These are phyloP conservation scores for Leccinum truebloodii DNA, from an alignment of 768 basidiomycete genomes.

Conservation along the genomic window DNA sequence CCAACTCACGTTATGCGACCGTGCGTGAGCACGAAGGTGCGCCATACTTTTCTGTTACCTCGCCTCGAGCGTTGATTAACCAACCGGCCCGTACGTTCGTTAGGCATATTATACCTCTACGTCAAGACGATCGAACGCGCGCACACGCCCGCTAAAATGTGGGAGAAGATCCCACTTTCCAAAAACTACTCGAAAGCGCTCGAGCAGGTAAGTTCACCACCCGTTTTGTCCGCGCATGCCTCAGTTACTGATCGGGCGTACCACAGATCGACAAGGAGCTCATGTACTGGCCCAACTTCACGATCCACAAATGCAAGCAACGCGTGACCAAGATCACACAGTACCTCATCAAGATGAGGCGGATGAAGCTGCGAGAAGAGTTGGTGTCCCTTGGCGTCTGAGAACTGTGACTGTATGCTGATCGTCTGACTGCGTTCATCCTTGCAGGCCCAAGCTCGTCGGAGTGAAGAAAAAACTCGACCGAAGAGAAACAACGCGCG, in stretches of 20 bases:
- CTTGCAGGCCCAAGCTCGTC: constrained; percentile 79
- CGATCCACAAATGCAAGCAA: constrained; percentile 99
- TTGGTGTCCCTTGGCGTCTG: constrained; percentile 39
- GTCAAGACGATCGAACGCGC: constrained; percentile 98
- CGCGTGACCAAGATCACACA: constrained; percentile 98
- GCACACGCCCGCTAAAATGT: constrained; percentile 95
- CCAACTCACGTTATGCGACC: constrained; percentile 97
- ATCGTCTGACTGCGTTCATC: neutral
- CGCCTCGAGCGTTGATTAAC: neutral
- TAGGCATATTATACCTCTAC: constrained; percentile 88
- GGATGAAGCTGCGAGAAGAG: constrained; percentile 84
- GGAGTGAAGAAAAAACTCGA: constrained; percentile 98
- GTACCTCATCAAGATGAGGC: constrained; percentile 98
- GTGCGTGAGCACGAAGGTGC: constrained; percentile 93
- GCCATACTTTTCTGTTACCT: constrained; percentile 8
- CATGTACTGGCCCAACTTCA: constrained; percentile 98
- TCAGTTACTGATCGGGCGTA: neutral
- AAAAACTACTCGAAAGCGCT: constrained; percentile 95
- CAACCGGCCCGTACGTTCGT: neutral
- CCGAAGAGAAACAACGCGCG: constrained; percentile 85
- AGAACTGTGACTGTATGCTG: neutral
- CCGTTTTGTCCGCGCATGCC: neutral
- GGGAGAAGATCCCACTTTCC: constrained; percentile 92
- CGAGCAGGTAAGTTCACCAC: constrained; percentile 67
- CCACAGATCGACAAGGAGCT: constrained; percentile 90